Evolutionary conservation across 1,284 basidiomycete genomes (phyloP), one percentile per base, ranked within the genome.

Genomic region (Lentinula novae-zelandiae): DNA sequence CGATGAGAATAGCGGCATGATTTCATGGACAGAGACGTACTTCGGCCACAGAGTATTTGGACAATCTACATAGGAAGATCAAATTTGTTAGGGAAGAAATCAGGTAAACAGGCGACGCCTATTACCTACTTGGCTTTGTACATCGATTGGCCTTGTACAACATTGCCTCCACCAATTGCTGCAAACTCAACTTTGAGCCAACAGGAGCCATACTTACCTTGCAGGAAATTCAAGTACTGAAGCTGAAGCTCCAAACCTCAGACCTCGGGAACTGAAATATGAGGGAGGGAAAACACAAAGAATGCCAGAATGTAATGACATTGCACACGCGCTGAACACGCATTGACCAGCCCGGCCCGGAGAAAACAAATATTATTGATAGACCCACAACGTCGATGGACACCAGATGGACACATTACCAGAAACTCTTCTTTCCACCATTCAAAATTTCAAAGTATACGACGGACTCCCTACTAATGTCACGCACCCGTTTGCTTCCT

Each of bases 401-500:
- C 38, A 40, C 31, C 46, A 1, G 2, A 58, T 52, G 57, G 50
- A 58, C 38, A 40, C 31, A 52, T 22, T 58, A 8, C 53, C 64
- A 12, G 62, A 67, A 62, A 78, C 77, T 6, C 66, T 83, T n/a
- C 72, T 80, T 51, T 80, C 81, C 1, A 73, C 74, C 6, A 64
- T 82, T 36, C 78, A 82, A 66, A 70, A 68, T 53, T 76, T 76
- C 61, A 72, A 76, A 61, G 70, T 70, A 40, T 72, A 76, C 46
- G 72, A 74, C 53, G 67, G 67, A 8, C 69, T 80, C 53, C 70
- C 74, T 15, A 65, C 68, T 27, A 69, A 76, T 60, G 72, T 72
- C 5, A 70, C 72, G 8, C 85, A 87, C 65, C 79, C 82, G 2
- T 86, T 86, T 68, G 74, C 80, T 36, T 69, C 74, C 1, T 74